Evolutionary conservation across 768 basidiomycete genomes (phyloP).

Genomic region (Tricholoma sp.): DNA sequence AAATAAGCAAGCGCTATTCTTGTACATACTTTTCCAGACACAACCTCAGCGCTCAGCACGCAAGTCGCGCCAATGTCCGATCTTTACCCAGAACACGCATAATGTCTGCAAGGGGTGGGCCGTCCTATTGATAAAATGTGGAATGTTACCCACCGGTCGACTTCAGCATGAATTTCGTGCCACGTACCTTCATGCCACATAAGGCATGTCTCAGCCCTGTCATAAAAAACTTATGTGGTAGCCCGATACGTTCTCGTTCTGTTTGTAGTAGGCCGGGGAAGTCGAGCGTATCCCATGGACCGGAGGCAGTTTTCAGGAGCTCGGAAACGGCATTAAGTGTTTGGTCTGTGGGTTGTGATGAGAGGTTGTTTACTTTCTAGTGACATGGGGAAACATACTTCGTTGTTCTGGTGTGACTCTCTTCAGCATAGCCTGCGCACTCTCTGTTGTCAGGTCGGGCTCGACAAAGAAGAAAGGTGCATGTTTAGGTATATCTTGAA

Average conservation of each 20-base stretch:
- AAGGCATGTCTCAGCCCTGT: slow-evolving; percentile 70
- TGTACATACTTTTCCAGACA: no score
- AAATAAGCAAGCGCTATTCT: no score
- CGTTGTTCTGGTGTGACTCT: slow-evolving; percentile 37
- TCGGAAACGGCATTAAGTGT: slow-evolving; percentile 27
- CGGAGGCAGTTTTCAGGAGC: slow-evolving; percentile 25
- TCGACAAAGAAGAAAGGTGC: slow-evolving; percentile 78
- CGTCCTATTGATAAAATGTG: slow-evolving; percentile 30
- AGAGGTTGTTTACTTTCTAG: neutral
- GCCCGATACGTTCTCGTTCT: slow-evolving; percentile 32
- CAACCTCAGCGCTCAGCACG: neutral
- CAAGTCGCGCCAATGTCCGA: slow-evolving; percentile 33
- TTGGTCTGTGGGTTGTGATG: slow-evolving; percentile 18
- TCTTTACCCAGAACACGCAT: slow-evolving; percentile 39
- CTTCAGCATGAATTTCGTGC: neutral
- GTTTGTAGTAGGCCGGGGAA: slow-evolving; percentile 37
- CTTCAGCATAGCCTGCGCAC: slow-evolving; percentile 50
- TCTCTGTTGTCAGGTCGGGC: slow-evolving; percentile 51
- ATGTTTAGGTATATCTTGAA: slow-evolving; percentile 64
- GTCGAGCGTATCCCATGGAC: slow-evolving; percentile 33
- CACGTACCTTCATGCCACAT: slow-evolving; percentile 76
- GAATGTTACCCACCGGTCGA: neutral
- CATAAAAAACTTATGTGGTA: slow-evolving; percentile 57
- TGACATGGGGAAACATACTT: slow-evolving; percentile 28
- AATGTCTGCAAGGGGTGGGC: slow-evolving; percentile 41